Evolutionary conservation across 2,329 filamentous ascomycete species (phyloP).

Genomic region (Gnomoniopsis smithogilvyi): DNA sequence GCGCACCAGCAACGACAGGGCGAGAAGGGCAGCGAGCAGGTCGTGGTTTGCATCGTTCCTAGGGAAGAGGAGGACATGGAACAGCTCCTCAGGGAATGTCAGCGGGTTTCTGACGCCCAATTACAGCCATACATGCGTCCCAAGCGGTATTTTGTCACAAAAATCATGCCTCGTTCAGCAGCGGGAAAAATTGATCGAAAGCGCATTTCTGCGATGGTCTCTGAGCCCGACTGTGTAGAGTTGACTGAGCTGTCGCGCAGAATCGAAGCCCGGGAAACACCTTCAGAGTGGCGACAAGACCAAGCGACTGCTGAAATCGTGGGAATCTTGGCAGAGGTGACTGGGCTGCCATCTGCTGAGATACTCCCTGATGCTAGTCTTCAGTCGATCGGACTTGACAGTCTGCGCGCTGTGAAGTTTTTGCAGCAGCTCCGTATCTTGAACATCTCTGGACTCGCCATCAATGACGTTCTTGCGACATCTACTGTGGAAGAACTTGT

Average conservation of each 20-base stretch:
- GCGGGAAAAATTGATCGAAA: conserved; percentile 61
- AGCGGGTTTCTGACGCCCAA: too few species aligned
- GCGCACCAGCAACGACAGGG: background rate
- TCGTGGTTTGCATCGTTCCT: background rate
- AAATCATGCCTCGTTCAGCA: conserved; percentile 51
- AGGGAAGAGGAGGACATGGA: conserved; percentile 44
- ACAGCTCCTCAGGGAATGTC: conserved; percentile 39
- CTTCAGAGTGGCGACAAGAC: background rate
- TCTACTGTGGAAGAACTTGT: background rate
- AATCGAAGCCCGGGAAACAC: too few species aligned
- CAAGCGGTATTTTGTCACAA: conserved; percentile 45
- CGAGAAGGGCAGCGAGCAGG: background rate
- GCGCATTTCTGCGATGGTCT: background rate
- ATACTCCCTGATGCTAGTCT: too few species aligned
- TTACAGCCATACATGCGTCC: conserved; percentile 58
- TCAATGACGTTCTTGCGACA: background rate
- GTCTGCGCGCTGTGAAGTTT: conserved; percentile 28
- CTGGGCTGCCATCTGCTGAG: too few species aligned
- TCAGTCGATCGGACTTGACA: conserved; percentile 27
- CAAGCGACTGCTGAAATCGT: conserved; percentile 10
- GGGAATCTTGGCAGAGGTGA: background rate
- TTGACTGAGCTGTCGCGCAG: too few species aligned
- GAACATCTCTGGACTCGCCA: background rate
- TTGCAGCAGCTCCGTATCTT: background rate
- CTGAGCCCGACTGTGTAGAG: background rate